A percentile compares a stretch with the other conserved stretches of the same genome.
These are phyloP conservation scores for Laburnicola sp. DNA, from an alignment of 2,329 filamentous ascomycete genomes.

Conservation along the genomic window DNA sequence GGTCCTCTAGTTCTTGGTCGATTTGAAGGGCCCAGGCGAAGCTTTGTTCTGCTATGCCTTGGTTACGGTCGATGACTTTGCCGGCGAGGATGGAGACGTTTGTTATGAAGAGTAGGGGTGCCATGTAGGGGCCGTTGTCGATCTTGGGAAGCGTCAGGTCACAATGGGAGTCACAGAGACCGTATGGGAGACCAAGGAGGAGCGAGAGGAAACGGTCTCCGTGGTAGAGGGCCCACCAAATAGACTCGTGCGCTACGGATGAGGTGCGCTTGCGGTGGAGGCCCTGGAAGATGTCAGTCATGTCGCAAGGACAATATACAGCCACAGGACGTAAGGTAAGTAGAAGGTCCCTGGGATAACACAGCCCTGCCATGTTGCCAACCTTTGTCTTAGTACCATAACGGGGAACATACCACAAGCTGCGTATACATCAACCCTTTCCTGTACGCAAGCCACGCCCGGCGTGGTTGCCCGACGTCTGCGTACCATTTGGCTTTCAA, in stretches of 20 bases:
- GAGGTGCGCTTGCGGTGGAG: slow-evolving; percentile 44
- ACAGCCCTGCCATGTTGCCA: too few relatives aligned
- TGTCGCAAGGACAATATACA: too few relatives aligned
- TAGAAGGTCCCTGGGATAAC: too few relatives aligned
- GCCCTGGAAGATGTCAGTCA: slow-evolving; percentile 36
- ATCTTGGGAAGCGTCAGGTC: slow-evolving; percentile 37
- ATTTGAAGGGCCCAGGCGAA: slow-evolving; percentile 47
- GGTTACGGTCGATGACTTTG: slow-evolving; percentile 50
- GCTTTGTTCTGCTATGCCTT: slow-evolving; percentile 41
- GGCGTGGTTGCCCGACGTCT: slow-evolving; percentile 59
- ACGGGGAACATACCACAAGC: slow-evolving; percentile 58
- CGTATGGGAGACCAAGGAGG: slow-evolving; percentile 58
- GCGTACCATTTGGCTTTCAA: slow-evolving; percentile 58
- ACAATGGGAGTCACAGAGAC: slow-evolving; percentile 46
- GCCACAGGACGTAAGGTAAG: too few relatives aligned
- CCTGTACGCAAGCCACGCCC: slow-evolving; percentile 57
- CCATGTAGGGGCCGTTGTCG: slow-evolving; percentile 28
- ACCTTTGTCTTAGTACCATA: too few relatives aligned
- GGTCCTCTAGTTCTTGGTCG: slow-evolving; percentile 49
- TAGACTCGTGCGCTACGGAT: slow-evolving; percentile 40
- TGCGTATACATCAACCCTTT: slow-evolving; percentile 57
- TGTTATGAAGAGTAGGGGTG: slow-evolving; percentile 40
- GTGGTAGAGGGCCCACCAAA: slow-evolving; percentile 47
- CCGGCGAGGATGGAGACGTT: slow-evolving; percentile 46
- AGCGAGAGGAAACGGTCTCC: slow-evolving; percentile 57